Conservation (phyloP, 257 asterid genomes). For the Solanum tarijense region DNA sequence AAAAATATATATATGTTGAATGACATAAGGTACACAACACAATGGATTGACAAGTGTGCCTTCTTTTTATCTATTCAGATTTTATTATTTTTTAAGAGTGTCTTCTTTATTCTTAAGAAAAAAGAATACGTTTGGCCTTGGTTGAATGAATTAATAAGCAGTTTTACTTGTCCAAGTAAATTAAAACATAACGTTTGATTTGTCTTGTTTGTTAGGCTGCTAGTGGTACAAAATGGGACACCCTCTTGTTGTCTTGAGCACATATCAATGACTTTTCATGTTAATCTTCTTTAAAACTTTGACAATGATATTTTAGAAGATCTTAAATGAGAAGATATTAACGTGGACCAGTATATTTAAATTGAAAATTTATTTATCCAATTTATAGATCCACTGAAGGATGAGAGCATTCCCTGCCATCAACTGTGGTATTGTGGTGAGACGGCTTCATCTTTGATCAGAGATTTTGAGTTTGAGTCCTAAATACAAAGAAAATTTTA, state of each 20-base stretch:
- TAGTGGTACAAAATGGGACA: not conserved
- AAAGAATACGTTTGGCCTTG: not conserved
- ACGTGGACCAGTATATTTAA: not conserved
- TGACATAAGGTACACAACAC: not conserved
- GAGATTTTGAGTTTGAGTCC: fast-evolving
- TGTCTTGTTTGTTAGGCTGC: not conserved
- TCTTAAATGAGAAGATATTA: not conserved
- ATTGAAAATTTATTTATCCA: not conserved
- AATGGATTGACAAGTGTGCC: not conserved
- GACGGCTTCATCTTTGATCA: too few relatives aligned
- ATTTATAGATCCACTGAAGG: not conserved
- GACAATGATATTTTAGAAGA: not conserved
- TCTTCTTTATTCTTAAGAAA: not conserved
- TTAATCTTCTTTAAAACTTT: not conserved
- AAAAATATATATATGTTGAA: too few relatives aligned
- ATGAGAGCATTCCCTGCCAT: not conserved
- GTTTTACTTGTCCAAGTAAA: not conserved
- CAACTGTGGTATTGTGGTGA: too few relatives aligned
- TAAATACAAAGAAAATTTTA: too few relatives aligned
- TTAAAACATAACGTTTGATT: not conserved
- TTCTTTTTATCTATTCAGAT: not conserved
- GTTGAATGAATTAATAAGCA: not conserved
- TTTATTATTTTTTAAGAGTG: not conserved
- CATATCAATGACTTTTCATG: not conserved
- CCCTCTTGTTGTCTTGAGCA: not conserved